Evolutionary conservation across 257 asterid genomes (phyloP).

Genomic region (Lantana camara): DNA sequence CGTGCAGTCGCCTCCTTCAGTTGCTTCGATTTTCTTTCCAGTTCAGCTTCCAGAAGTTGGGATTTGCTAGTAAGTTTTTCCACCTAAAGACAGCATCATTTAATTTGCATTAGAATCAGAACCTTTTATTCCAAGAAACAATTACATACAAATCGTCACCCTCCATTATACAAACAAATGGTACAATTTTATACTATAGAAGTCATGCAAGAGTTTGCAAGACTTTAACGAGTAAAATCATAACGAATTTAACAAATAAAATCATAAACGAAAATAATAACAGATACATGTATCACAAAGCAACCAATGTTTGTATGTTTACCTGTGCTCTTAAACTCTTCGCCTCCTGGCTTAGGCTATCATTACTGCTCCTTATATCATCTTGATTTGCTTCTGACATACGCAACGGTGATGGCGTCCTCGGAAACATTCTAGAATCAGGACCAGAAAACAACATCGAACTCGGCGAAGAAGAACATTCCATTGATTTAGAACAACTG

Average conservation of each 20-base stretch:
- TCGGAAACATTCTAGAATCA: slow-evolving; percentile 49
- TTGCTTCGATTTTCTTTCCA: slow-evolving; percentile 59
- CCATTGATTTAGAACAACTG: slow-evolving; percentile 51
- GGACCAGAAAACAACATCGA: slow-evolving; percentile 48
- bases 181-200: background rate
- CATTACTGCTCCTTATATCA: slow-evolving; percentile 43
- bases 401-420: slow-evolving; percentile 60
- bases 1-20: slow-evolving; percentile 57
- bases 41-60: slow-evolving; percentile 70
- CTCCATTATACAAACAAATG: too few relatives aligned
- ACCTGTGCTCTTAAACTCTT: slow-evolving; percentile 76
- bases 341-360: slow-evolving; percentile 54
- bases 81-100: slow-evolving; percentile 59
- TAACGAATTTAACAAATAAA: too few relatives aligned
- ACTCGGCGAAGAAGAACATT: slow-evolving; percentile 39
- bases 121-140: too few relatives aligned
- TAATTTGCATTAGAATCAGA: too few relatives aligned
- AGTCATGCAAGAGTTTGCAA: background rate
- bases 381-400: slow-evolving; percentile 45
- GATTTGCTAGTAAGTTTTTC: slow-evolving; percentile 71
- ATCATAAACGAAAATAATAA: too few relatives aligned
- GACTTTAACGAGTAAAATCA: background rate
- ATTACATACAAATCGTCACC: too few relatives aligned
- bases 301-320: slow-evolving; percentile 1
- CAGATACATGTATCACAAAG: too few relatives aligned